phyloP scores from a whole-genome alignment of 768 basidiomycete species.

The Pisolithus orientalis region DNA sequence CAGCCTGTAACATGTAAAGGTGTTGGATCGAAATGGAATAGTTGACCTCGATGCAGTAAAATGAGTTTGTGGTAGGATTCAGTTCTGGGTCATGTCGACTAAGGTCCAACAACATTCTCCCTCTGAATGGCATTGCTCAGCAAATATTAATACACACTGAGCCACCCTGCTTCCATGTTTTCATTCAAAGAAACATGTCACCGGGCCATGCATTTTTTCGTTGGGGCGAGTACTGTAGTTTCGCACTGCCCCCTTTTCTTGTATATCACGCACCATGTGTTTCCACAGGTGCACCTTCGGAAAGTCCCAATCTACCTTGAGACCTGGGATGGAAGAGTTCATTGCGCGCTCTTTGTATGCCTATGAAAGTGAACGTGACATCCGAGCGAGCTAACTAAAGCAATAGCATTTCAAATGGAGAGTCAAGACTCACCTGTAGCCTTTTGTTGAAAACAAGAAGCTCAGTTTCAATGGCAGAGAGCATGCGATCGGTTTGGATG shows the following conservation, averaged over 20 bases:
- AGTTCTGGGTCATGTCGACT: too few species aligned
- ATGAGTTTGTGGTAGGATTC: too few species aligned
- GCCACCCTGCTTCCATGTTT: too few species aligned
- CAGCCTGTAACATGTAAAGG: too few species aligned
- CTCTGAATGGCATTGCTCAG: too few species aligned
- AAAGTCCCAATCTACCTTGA: conserved; percentile 30
- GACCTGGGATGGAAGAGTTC: not conserved
- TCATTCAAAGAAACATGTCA: conserved; percentile 20
- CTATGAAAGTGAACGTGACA: too few species aligned
- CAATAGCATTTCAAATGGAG: not conserved
- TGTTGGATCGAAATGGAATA: too few species aligned
- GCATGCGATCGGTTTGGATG: conserved; percentile 26
- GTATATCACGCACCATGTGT: conserved; percentile 28
- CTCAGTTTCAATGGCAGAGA: conserved; percentile 13
- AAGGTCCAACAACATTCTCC: too few species aligned
- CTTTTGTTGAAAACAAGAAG: conserved; percentile 11
- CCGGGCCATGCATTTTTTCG: not conserved
- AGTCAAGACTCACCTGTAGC: conserved; percentile 17
- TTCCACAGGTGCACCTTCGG: conserved; percentile 29
- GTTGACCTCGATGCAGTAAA: too few species aligned
- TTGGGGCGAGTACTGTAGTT: conserved; percentile 29
- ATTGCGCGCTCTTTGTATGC: not conserved
- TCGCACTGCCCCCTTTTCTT: conserved; percentile 20
- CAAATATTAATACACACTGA: too few species aligned
- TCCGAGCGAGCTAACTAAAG: too few species aligned